Base-by-base conservation (phyloP, 371 early-diverging fungal genomes). In the Chytridiales sp. region DNA sequence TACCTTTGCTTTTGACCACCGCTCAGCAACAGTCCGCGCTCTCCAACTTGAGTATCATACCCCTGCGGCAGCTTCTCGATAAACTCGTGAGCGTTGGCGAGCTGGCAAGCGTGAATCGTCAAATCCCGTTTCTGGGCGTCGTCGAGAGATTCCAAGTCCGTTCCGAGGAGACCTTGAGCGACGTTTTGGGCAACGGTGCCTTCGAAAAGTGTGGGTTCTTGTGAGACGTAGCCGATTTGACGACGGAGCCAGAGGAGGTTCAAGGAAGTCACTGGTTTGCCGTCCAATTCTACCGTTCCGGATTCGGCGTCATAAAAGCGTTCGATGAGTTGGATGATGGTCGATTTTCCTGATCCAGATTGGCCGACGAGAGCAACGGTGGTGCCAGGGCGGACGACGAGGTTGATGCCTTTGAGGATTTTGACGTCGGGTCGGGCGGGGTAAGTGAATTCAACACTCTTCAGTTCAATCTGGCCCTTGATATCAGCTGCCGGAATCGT, bases 141-240 rank as follows among this genome's bases (percentile, higher is more conserved):
- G 3, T 75, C 22, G 47, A 59, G 8, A 19, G 65, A 44, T 24
- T 70, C 75, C 1, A 75, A 69, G n/a, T 71, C 59, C 5, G 70
- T 51, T 15, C 79, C 75, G 47, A 70, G 36, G 3, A 68, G 61
- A 1, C 90, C 90, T 67, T 83, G 75, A n/a, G 82, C 58, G 38
- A 94, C 79, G 72, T 95, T 95, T 67, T 92, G 85, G 53, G 76
- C 72, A 52, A 95, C 85, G 27, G 88, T 85, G 39, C 83, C 85
- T 46, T 88, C 86, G 75, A 94, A 94, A n/a, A 95, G 72, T 22
- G 87, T 82, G 21, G 95, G 95, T 62, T 94, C 94, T 73, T 94
- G 94, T 8, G 86, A 79, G 22, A 95, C 95, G 42, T 93, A 76
- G 50, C 92, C 92, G 54, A 95, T 87, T 49, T 82, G 85, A 50